These are phyloP conservation scores for Benincasa hispida DNA, from an alignment of 306 rosid species.

Conservation along the genomic window DNA sequence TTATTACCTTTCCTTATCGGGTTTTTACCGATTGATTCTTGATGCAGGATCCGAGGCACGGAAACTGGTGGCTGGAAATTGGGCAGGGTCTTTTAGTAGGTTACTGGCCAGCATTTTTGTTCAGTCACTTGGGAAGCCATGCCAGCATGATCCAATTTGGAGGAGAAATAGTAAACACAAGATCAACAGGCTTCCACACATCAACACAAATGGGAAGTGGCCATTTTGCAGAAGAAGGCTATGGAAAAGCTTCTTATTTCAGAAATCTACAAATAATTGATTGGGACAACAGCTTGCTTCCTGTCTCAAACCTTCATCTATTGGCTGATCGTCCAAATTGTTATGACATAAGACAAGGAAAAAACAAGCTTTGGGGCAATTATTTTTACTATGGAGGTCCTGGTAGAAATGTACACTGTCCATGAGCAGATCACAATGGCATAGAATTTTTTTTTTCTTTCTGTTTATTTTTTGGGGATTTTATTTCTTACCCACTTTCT, in stretches of 20 bases:
- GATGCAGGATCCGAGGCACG: constrained; percentile 86
- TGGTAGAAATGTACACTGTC: constrained; percentile 88
- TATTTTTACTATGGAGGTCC: constrained; percentile 99
- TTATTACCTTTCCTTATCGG: background rate
- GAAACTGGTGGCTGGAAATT: constrained; percentile 95
- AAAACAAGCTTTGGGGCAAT: constrained; percentile 81
- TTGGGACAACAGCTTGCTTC: constrained; percentile 93
- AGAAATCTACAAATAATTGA: constrained; percentile 84
- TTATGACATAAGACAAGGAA: constrained; percentile 76
- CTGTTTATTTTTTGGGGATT: background rate
- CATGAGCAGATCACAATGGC: constrained; percentile 28
- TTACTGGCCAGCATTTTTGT: constrained; percentile 87
- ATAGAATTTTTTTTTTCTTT: background rate
- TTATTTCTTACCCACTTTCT: background rate
- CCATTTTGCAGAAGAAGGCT: constrained; percentile 89
- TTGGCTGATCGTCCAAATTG: constrained; percentile 80
- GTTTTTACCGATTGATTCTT: background rate
- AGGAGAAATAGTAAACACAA: constrained; percentile 83
- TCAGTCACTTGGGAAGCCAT: constrained; percentile 80
- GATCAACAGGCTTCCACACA: constrained; percentile 80
- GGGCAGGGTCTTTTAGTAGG: constrained; percentile 83
- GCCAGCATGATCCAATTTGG: constrained; percentile 97
- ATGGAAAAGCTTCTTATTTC: constrained; percentile 87
- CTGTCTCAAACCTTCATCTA: constrained; percentile 58
- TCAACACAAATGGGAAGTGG: constrained; percentile 98